Percentiles rank a stretch among this genome's conserved stretches.
Conservation (phyloP, 2,329 filamentous ascomycete species). For the Aspergillus ustus region DNA sequence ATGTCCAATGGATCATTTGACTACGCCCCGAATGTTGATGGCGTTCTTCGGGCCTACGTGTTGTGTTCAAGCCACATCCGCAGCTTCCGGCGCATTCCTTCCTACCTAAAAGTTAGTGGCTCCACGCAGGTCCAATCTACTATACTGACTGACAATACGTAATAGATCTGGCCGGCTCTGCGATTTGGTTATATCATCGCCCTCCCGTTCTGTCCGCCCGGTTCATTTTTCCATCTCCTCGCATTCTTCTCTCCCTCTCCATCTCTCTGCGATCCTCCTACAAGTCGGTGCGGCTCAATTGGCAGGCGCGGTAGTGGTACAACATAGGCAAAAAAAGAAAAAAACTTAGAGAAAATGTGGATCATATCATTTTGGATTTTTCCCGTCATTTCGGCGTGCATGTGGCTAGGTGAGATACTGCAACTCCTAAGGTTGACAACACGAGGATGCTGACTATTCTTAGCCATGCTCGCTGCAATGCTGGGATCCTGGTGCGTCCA, state of each 20-base stretch:
- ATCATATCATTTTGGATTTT: slow-evolving; percentile 57
- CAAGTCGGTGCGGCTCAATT: background rate
- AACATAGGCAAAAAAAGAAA: background rate
- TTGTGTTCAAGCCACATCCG: slow-evolving; percentile 19
- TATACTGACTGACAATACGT: slow-evolving; percentile 5
- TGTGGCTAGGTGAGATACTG: slow-evolving; percentile 53
- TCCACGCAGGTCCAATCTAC: background rate
- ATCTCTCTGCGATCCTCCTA: background rate
- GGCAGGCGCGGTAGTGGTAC: slow-evolving; percentile 1
- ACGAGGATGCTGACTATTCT: slow-evolving; percentile 4
- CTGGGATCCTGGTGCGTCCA: slow-evolving; percentile 59
- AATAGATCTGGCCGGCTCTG: background rate
- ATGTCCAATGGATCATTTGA: background rate
- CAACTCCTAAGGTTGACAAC: background rate
- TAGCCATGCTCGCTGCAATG: slow-evolving; percentile 65
- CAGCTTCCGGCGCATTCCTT: slow-evolving; percentile 12
- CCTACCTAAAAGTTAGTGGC: background rate
- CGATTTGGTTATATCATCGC: background rate
- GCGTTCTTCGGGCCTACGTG: background rate
- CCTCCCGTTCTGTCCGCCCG: background rate
- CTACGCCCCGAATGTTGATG: background rate
- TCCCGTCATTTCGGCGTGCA: slow-evolving; percentile 62
- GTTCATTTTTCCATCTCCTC: background rate
- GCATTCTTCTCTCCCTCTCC: background rate
- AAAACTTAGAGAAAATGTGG: slow-evolving; percentile 41